Evolutionary conservation across 108 stramenopile species (phyloP), one percentile per base, ranked within the genome.

Genomic region (Skeletonema menzelii): DNA sequence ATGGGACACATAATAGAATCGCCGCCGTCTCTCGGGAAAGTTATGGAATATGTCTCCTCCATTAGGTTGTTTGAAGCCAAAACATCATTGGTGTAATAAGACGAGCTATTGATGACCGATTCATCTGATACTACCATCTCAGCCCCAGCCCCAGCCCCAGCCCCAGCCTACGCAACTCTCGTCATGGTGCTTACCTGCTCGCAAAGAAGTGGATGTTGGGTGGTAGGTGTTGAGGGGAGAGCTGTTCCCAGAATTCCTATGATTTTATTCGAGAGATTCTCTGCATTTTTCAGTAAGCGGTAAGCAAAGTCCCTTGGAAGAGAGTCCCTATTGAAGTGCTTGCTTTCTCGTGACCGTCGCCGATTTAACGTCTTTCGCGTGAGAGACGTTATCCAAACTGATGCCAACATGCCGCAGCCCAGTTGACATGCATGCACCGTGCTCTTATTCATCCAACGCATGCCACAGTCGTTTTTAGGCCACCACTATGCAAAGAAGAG

Each of bases 161-260:
- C 31, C 5, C 6, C 31, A 12, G 35, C 35, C 35, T 37, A 37
- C 35, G 35, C 35, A 37, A 37, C 35, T 37, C 35, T 37, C 35
- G 35, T 44, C 58, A 26, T 69, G n/a, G 32, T 42, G 7, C 68
- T 69, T 47, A 79, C 78, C 78, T 79, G 32, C 78, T 79, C 78
- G 78, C 78, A 68, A 79, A 75, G 73, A 79, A 79, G 78, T 75
- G 61, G 30, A 49, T 59, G 30, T 73, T 75, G 61, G 30, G 59
- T 59, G 30, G 42, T 10, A 1, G 4, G 62, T n/a, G 11, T 7
- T 49, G 27, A 2, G 58, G 27, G 8, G 22, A 7, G 13, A 13
- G 4, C 4, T 61, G 15, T 42, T 42, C 40, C 15, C 4, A n/a
- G 40, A 4, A 42, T 42, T 42, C 40, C 40, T n/a, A 10, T 37